Conservation (phyloP, 176 grass and related monocot genomes). For the Pontederia paniculata region DNA sequence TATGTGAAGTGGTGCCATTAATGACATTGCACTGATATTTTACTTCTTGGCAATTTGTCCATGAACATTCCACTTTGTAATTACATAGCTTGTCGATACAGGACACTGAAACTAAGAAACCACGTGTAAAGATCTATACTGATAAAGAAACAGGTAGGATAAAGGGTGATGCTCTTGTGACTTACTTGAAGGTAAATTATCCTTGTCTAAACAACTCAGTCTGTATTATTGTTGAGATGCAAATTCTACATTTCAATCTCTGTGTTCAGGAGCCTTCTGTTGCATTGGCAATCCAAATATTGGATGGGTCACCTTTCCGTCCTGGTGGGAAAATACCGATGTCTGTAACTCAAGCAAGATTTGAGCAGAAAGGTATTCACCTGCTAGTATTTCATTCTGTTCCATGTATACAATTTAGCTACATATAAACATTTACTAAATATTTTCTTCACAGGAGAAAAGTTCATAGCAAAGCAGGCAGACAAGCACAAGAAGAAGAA, state of each 20-base stretch:
- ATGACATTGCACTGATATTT: background rate
- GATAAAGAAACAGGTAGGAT: conserved; percentile 75
- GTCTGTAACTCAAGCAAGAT: conserved; percentile 67
- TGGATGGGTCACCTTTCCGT: conserved; percentile 70
- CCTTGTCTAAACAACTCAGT: background rate
- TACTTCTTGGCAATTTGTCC: conserved; percentile 14
- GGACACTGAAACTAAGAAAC: conserved; percentile 84
- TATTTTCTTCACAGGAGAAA: conserved; percentile 43
- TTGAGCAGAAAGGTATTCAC: conserved; percentile 72
- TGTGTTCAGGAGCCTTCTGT: conserved; percentile 75
- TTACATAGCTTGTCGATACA: conserved; percentile 23
- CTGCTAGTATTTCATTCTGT: background rate
- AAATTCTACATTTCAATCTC: conserved; percentile 11
- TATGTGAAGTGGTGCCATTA: no score
- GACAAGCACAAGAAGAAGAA: conserved; percentile 96
- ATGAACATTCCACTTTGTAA: conserved; percentile 2
- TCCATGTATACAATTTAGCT: background rate
- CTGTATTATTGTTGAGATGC: background rate
- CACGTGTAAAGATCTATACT: conserved; percentile 80
- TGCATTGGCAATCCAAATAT: conserved; percentile 64
- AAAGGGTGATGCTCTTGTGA: conserved; percentile 82
- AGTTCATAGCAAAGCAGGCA: conserved; percentile 62
- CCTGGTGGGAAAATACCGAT: conserved; percentile 69
- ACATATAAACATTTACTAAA: conserved; percentile 11
- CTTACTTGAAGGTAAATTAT: conserved; percentile 65